Conservation (phyloP, 441 rosid genomes). For the Macaranga tanarius region DNA sequence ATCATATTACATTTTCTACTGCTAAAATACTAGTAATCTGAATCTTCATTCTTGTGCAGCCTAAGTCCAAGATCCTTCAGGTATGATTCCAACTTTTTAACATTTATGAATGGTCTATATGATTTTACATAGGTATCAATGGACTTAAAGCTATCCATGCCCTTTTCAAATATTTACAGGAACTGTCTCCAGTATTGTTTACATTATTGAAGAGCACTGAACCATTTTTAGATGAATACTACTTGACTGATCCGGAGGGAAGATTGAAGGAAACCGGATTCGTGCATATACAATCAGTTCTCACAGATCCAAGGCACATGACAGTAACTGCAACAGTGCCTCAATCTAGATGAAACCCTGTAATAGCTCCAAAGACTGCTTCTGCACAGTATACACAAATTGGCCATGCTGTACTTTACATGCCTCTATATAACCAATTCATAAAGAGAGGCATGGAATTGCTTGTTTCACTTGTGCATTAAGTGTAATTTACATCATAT, state of each 20-base stretch:
- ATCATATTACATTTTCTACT: background rate
- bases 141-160: background rate
- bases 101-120: background rate
- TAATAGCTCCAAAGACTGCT: background rate
- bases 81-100: constrained; percentile 27
- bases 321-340: constrained; percentile 53
- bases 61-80: constrained; percentile 60
- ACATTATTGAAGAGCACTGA: constrained; percentile 61
- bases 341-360: background rate
- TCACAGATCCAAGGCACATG: constrained; percentile 54
- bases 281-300: constrained; percentile 34
- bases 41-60: constrained; percentile 35
- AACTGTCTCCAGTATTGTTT: constrained; percentile 53
- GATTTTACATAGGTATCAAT: background rate
- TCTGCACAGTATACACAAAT: background rate
- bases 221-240: constrained; percentile 56
- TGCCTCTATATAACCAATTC: background rate
- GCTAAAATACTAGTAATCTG: constrained; percentile 1
- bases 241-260: constrained; percentile 50
- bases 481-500: background rate
- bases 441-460: background rate
- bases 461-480: background rate
- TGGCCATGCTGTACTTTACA: background rate
- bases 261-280: constrained; percentile 47
- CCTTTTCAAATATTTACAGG: constrained; percentile 30